Base-by-base conservation (phyloP, 306 rosid species). In the Dalbergia oliveri region DNA sequence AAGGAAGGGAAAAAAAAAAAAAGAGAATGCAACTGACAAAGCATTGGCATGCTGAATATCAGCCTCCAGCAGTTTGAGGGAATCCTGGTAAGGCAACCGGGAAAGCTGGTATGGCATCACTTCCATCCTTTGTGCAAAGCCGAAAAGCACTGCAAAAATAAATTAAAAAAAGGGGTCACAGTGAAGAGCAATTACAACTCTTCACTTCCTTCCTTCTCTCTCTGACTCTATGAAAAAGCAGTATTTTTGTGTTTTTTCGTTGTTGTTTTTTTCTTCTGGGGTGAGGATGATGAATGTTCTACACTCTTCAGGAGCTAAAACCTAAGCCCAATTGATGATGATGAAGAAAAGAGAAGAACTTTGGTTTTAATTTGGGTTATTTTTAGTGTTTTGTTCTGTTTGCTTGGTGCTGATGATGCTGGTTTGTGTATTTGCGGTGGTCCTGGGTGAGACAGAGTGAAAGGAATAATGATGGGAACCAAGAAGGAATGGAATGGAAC, bases 1-100 rank as follows among this genome's bases (percentile, higher is more conserved):
- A 11, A 23, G 11, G 79, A 34, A 62, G 45, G 31, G 31, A 26
- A 1, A 26, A 26, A 26, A 26, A 26, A 26, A 10, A 11, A 15
- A n/a, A 31, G 9, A 0, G 3, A 8, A 44, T 6, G 57, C 54
- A 84, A 88, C 94, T 85, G 18, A 95, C 99, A 95, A 77, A 85
- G 96, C 88, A 90, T 95, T 95, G 16, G 99, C 99, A 56, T 91
- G 94, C 74, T 91, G 97, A 37, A 95, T 89, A 91, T 95, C 99
- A 77, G 95, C 98, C 83, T 95, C 98, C 43, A 95, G 85, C 53
- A 87, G 76, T 84, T 89, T 82, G 83, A 95, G 75, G 9, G 94
- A 90, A 73, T 95, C 99, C 72, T 87, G 90, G 47, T 78, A 89
- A 69, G 99, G 92, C 44, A 91, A 84, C 73, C 91, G 86, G 26